These are phyloP conservation scores for Marasmius fiardii DNA, from an alignment of 1,284 basidiomycete species.

Conservation along the genomic window DNA sequence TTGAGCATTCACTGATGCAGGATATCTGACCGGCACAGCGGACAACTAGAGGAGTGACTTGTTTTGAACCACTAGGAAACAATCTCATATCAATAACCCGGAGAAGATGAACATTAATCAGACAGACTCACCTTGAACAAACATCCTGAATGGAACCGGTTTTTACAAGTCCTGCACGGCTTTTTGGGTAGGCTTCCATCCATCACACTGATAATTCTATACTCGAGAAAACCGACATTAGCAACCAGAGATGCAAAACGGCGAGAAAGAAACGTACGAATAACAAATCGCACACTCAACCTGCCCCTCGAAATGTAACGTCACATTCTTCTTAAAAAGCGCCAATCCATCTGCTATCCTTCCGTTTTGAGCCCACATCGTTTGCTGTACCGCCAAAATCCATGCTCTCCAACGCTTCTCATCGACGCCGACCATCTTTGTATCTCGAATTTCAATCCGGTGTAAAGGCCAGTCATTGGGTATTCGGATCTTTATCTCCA, in stretches of 20 bases:
- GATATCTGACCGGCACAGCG: slow-evolving; percentile 84
- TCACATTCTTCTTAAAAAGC: slow-evolving; percentile 93
- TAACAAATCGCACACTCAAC: slow-evolving; percentile 95
- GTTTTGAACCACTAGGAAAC: slow-evolving; percentile 82
- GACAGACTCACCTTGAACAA: slow-evolving; percentile 71
- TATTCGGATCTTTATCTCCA: slow-evolving; percentile 88
- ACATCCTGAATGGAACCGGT: slow-evolving; percentile 92
- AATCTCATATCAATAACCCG: slow-evolving; percentile 9
- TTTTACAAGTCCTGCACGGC: slow-evolving; percentile 93
- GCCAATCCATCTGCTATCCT: slow-evolving; percentile 89
- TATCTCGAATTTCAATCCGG: slow-evolving; percentile 84
- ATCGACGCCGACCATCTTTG: slow-evolving; percentile 83
- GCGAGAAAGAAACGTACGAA: slow-evolving; percentile 55
- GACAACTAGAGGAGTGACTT: slow-evolving; percentile 88
- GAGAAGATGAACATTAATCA: neutral
- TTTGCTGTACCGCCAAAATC: slow-evolving; percentile 92
- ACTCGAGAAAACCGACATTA: slow-evolving; percentile 4
- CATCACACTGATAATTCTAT: slow-evolving; percentile 88
- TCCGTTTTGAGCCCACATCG: slow-evolving; percentile 88
- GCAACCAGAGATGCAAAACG: neutral
- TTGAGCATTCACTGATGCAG: too few species aligned
- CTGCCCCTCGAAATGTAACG: slow-evolving; percentile 89
- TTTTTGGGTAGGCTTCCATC: slow-evolving; percentile 90
- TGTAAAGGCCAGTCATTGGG: slow-evolving; percentile 92
- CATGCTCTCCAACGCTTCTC: slow-evolving; percentile 93